Evolutionary conservation across 2,329 filamentous ascomycete genomes (phyloP).

Genomic region (Exophiala bonariae): DNA sequence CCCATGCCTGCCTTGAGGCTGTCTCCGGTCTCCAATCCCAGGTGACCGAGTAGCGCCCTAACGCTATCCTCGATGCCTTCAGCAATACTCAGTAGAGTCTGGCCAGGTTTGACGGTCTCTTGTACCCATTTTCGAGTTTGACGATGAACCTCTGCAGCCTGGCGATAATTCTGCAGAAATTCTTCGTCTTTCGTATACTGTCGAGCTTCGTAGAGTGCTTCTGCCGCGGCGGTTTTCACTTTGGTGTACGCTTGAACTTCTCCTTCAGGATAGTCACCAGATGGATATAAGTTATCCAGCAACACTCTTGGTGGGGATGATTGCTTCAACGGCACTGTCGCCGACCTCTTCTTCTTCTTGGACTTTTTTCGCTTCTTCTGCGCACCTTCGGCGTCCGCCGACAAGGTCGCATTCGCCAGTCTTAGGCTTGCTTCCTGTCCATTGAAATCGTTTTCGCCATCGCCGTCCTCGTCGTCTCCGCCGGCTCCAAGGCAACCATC

Average conservation of each 20-base stretch:
- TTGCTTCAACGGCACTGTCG: constrained; percentile 34
- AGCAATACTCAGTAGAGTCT: constrained; percentile 50
- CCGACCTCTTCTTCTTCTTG: constrained; percentile 44
- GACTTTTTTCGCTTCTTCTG: constrained; percentile 43
- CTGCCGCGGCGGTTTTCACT: constrained; percentile 48
- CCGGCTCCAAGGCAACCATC: constrained; percentile 42
- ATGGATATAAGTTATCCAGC: constrained; percentile 47
- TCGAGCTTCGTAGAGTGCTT: constrained; percentile 44
- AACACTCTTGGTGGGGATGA: constrained; percentile 49
- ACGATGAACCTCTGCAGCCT: constrained; percentile 58
- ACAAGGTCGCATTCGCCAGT: constrained; percentile 21
- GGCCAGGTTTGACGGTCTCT: constrained; percentile 51
- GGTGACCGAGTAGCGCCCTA: constrained; percentile 50
- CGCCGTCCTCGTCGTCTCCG: constrained; percentile 31
- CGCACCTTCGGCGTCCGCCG: constrained; percentile 15
- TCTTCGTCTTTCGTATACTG: constrained; percentile 44
- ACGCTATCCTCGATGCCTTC: constrained; percentile 57
- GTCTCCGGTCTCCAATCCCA: constrained; percentile 54
- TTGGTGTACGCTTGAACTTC: constrained; percentile 50
- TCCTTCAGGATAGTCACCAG: constrained; percentile 46
- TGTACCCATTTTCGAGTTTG: constrained; percentile 55
- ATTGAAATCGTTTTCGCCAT: constrained; percentile 33
- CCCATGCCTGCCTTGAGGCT: constrained; percentile 53
- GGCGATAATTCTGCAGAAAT: constrained; percentile 55
- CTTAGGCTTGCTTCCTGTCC: constrained; percentile 22